Evolutionary conservation across 2,329 filamentous ascomycete genomes (phyloP).

Genomic region (Pezicula radicicola): DNA sequence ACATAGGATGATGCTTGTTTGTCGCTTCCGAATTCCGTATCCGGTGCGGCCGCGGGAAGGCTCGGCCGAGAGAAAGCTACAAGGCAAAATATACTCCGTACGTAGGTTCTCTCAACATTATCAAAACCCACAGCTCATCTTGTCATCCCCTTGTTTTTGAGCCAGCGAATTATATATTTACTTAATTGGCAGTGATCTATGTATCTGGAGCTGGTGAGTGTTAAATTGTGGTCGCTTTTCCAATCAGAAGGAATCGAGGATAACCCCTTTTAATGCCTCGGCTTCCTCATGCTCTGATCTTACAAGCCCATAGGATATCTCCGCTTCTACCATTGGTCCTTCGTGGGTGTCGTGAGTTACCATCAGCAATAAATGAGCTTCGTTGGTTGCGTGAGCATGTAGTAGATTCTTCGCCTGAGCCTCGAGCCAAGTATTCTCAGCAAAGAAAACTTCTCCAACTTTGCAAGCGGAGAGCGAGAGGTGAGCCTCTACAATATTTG

Average conservation of each 20-base stretch:
- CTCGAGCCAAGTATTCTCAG: conserved; percentile 16
- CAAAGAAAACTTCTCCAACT: conserved; percentile 32
- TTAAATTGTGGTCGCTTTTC: no score
- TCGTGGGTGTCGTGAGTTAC: conserved; percentile 58
- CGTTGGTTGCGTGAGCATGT: conserved; percentile 69
- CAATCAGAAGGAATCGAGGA: no score
- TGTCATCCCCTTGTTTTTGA: no score
- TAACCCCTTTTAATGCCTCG: conserved; percentile 53
- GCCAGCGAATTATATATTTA: no score
- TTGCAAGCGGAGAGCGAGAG: conserved; percentile 49
- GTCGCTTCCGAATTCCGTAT: no score
- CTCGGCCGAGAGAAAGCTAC: neutral
- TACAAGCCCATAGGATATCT: conserved; percentile 50
- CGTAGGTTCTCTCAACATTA: no score
- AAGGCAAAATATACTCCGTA: no score
- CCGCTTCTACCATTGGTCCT: conserved; percentile 59
- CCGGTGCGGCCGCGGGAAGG: neutral
- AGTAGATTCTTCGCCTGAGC: conserved; percentile 27
- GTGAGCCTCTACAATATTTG: conserved; percentile 84
- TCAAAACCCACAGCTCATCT: no score
- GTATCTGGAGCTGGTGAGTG: no score
- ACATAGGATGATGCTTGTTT: no score
- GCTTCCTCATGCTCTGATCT: conserved; percentile 54
- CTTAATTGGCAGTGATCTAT: no score
- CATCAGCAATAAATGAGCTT: conserved; percentile 65